Evolutionary conservation across 2,329 filamentous ascomycete species (phyloP).

Genomic region (Trichoderma breve): DNA sequence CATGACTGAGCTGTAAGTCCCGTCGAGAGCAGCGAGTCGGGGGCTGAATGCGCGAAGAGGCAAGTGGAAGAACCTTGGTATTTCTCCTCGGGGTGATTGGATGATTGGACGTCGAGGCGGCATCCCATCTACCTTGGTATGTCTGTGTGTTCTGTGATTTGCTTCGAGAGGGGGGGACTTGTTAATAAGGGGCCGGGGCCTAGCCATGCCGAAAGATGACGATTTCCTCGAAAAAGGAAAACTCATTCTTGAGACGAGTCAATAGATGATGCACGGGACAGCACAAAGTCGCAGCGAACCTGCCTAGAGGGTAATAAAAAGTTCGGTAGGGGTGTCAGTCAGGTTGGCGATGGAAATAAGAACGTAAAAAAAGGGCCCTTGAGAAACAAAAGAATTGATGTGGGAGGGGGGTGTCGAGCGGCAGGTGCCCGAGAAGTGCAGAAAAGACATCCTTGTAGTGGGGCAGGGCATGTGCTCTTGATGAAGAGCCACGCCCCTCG

Average conservation of each 20-base stretch:
- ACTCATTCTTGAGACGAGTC: not conserved
- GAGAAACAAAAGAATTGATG: not conserved
- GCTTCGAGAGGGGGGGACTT: not conserved
- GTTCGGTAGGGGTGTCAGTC: not conserved
- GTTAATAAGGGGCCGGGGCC: not conserved
- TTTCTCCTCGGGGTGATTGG: not conserved
- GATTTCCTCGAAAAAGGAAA: not conserved
- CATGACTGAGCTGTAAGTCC: not conserved
- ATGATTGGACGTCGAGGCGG: not conserved
- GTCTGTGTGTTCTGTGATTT: conserved; percentile 10
- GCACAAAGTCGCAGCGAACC: not conserved
- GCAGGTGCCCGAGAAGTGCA: conserved; percentile 9
- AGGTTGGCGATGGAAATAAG: not conserved
- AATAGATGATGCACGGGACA: not conserved
- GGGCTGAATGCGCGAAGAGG: not conserved
- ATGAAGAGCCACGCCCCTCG: conserved; percentile 16
- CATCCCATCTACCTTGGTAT: not conserved
- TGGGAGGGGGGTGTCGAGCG: not conserved
- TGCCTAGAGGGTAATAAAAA: not conserved
- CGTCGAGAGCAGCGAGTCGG: not conserved
- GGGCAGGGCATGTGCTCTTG: conserved; percentile 14
- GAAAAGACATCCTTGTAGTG: conserved; percentile 9
- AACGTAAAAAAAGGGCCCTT: conserved; percentile 1
- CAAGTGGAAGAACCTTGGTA: not conserved
- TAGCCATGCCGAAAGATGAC: not conserved